Evolutionary conservation across 495 filamentous ascomycete genomes (phyloP).

Genomic region (Sporormia fimetaria): DNA sequence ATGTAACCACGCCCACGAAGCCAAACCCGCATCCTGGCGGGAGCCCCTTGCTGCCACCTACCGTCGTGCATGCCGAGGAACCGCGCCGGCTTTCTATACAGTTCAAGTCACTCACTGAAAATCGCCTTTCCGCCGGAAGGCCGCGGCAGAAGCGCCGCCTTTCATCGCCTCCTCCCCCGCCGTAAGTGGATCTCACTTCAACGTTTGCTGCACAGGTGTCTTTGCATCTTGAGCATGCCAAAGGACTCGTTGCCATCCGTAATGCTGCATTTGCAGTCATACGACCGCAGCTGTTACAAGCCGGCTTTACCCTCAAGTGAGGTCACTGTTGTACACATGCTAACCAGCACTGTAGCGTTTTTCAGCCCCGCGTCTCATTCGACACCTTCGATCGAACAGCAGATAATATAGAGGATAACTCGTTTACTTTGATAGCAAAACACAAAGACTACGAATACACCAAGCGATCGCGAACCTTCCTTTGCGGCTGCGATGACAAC

Average conservation of each 20-base stretch:
- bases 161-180: constrained; percentile 29
- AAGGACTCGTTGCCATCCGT: constrained; percentile 13
- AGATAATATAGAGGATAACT: constrained; percentile 40
- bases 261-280: not conserved
- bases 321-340: constrained; percentile 1
- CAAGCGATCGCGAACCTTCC: constrained; percentile 76
- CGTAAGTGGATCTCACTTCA: constrained; percentile 22
- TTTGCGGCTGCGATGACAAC: constrained; percentile 90
- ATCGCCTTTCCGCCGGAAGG: constrained; percentile 8
- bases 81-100: constrained; percentile 23
- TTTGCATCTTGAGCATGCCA: constrained; percentile 18
- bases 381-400: constrained; percentile 83
- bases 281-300: too few relatives aligned
- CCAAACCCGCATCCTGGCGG: too few relatives aligned
- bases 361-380: constrained; percentile 68
- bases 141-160: constrained; percentile 22
- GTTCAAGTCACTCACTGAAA: constrained; percentile 22
- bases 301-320: too few relatives aligned
- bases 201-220: too few relatives aligned
- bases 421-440: constrained; percentile 71
- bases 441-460: constrained; percentile 83
- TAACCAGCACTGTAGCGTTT: constrained; percentile 30
- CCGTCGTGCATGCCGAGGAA: constrained; percentile 9
- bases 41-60: constrained; percentile 17
- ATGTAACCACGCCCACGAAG: too few relatives aligned